phyloP scores from a whole-genome alignment of 2,329 filamentous ascomycete genomes.

The Canariomyces notabilis region DNA sequence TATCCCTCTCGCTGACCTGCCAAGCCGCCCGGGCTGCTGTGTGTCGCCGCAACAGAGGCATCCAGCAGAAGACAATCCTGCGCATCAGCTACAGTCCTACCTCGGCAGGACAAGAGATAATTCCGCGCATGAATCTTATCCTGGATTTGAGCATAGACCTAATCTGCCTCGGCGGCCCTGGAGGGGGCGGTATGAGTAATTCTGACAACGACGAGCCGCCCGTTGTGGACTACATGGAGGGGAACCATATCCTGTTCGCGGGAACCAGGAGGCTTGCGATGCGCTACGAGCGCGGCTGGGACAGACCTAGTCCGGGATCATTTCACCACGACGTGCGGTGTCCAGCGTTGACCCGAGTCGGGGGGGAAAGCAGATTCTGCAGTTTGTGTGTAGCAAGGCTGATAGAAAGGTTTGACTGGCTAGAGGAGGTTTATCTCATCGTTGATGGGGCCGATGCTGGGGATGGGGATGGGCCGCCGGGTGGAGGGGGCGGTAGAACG shows the following conservation, averaged over 20 bases:
- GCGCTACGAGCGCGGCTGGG: conserved; percentile 10
- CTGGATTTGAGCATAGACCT: conserved; percentile 15
- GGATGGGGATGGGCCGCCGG: not conserved
- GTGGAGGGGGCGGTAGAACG: not conserved
- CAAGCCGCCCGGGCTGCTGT: conserved; percentile 14
- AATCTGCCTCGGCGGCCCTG: conserved; percentile 9
- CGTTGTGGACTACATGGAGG: conserved; percentile 9
- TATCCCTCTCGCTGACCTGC: conserved; percentile 15
- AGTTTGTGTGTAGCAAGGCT: conserved; percentile 12
- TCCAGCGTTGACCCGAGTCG: not conserved
- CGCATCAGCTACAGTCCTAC: too few species aligned
- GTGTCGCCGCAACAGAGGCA: conserved; percentile 1
- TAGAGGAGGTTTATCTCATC: conserved; percentile 17
- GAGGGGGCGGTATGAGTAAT: not conserved
- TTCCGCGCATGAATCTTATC: conserved; percentile 1
- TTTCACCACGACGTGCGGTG: conserved; percentile 9
- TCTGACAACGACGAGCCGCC: not conserved
- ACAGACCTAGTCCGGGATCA: not conserved
- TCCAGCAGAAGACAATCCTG: conserved; percentile 6
- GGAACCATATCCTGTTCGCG: conserved; percentile 14
- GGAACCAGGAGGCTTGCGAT: conserved; percentile 13
- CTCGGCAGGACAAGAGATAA: too few species aligned
- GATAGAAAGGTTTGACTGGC: conserved; percentile 12
- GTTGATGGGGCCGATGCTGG: conserved; percentile 7
- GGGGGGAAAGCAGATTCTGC: conserved; percentile 10